Base-by-base conservation (phyloP, 371 early-diverging fungal species). In the Zancudomyces culisetae region DNA sequence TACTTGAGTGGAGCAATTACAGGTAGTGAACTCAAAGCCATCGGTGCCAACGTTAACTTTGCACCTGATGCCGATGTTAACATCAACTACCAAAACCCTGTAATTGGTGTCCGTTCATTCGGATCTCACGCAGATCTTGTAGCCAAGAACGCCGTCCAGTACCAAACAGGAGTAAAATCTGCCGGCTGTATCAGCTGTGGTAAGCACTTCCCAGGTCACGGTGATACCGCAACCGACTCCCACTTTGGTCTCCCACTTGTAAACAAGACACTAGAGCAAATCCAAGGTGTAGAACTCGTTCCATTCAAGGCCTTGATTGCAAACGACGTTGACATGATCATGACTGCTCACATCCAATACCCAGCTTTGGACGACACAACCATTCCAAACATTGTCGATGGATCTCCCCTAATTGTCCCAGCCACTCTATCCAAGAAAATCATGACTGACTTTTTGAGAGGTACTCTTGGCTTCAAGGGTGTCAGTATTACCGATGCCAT, bases 161-260 rank as follows among this genome's bases (percentile, higher is more conserved):
- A 49, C 35, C 39, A 12, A 10, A 22, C 28, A 13, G 50, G 50
- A 20, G 21, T 35, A 13, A 24, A 21, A 8, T 35, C 27, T 10
- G 3, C 26, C 26, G 21, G 21, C 12, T 15, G 26, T 19, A 27
- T 24, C n/a, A 18, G 35, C 28, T 49, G 50, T 30, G 50, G 29
- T n/a, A 49, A 49, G 21, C 50, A 49, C 21, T 49, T 49, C 50
- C 53, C 74, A 8, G 74, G 74, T 1, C 72, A 74, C 52, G 74
- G 74, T 19, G 74, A 74, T 43, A 72, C 74, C 0, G 69, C 66
- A 2, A 64, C 66, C 1, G 74, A 74, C 35, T 70, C 72, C 0
- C 72, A 74, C 61, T 40, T 69, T 26, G 68, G 68, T 20, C 55
- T 74, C 0, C 74, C 74, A 8, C 64, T 70, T 2, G 70, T 71